phyloP scores from a whole-genome alignment of 768 basidiomycete genomes.

The Phlegmacium glaucopus region DNA sequence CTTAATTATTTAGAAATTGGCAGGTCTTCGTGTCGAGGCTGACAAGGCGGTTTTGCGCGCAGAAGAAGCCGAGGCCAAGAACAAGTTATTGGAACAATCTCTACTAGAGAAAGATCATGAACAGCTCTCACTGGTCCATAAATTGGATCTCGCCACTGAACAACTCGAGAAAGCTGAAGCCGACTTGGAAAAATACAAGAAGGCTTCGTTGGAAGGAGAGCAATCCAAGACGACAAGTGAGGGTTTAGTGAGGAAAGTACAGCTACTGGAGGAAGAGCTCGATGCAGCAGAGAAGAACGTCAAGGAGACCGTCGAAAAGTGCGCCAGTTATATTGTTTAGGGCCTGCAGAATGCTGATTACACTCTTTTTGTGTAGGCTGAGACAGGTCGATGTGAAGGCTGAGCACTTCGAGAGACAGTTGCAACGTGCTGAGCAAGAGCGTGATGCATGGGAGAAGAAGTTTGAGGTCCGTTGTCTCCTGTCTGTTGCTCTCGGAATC shows the following conservation, averaged over 20 bases:
- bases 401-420: conserved; percentile 95
- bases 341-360: conserved; percentile 12
- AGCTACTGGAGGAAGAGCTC: conserved; percentile 91
- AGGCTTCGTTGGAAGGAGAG: conserved; percentile 63
- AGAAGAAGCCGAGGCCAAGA: conserved; percentile 81
- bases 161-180: conserved; percentile 71
- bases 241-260: conserved; percentile 75
- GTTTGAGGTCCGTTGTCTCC: conserved; percentile 65
- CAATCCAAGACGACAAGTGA: conserved; percentile 70
- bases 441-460: conserved; percentile 94
- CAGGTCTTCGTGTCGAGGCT: conserved; percentile 75
- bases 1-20: conserved; percentile 58
- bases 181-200: conserved; percentile 64
- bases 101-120: conserved; percentile 84
- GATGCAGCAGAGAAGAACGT: conserved; percentile 94
- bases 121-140: conserved; percentile 74
- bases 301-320: conserved; percentile 97
- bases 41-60: conserved; percentile 80
- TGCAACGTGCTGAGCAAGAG: conserved; percentile 83
- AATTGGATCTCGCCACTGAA: conserved; percentile 57
- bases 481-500: not conserved
- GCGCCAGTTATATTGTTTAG: conserved; percentile 30
- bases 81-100: conserved; percentile 71
- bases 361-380: conserved; percentile 50
- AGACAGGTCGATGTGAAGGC: conserved; percentile 98